Base-by-base conservation (phyloP, 2,329 filamentous ascomycete species). In the Chrysoporthe puriensis region DNA sequence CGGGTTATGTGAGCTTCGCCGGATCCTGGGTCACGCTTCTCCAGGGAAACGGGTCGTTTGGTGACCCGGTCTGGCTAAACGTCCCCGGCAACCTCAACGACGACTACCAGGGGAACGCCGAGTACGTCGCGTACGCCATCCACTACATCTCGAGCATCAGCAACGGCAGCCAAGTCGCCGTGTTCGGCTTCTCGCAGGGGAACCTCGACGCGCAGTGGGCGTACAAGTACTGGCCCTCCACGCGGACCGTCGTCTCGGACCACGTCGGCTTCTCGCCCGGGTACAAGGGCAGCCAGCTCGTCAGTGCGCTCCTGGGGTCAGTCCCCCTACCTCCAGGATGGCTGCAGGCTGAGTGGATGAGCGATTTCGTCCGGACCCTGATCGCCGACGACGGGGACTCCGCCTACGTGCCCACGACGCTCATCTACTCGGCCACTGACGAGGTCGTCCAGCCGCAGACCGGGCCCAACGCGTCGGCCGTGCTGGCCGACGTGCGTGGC, bases 101-200 rank as follows among this genome's bases (percentile, higher is more conserved):
- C 32, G 84, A 88, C 67, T 79, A 79, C 0, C 85, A 87, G 70
- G 70, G 76, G 40, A 87, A 84, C 70, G 76, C 83, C 4, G 85
- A 88, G 73, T 87, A 84, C 71, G 81, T 86, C 50, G 84, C 84
- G 3, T 87, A 88, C 73, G 84, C 85, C 5, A 83, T 88, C 69
- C 85, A 88, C 76, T 88, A 88, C 75, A 79, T 87, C 67, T 70
- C 73, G 18, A 42, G 34, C 9, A 2, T 63, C 34, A 63, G 46
- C n/a, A 54, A 50, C 26, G 34, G 40, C 48, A 78, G 81, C 26
- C 26, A 36, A 26, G 76, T 84, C 7, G 76, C 78, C 21, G 76
- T 86, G 26, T 74, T 87, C n/a, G 79, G 79, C 16, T 88, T 83
- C 84, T 86, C 84, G 0, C 85, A 88, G 74, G 86, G 86, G 18